Evolutionary conservation across 345 rosid species (phyloP), one percentile per base, ranked within the genome.

Genomic region (Lagerstroemia speciosa): DNA sequence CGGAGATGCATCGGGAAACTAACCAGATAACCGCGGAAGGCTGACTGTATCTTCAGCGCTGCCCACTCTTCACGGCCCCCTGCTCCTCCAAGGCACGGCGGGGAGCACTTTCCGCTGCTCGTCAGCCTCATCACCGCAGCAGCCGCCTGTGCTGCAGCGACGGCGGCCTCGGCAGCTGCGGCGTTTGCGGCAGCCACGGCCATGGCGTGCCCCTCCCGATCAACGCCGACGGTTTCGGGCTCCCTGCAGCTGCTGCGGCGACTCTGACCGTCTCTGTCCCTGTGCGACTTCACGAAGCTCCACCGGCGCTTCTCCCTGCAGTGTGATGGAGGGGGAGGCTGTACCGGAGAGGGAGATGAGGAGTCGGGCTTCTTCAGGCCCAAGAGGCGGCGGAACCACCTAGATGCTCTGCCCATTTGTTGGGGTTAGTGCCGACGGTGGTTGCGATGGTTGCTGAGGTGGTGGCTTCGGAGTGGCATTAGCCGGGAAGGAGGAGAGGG

Each of bases 21-120:
- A 63, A 95, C 99, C 87, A 95, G 80, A 68, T 91, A 92, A 8
- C 98, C 98, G 60, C 98, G 97, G 67, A 92, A 95, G 30, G 84
- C 85, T 1, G 99, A 77, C 67, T 92, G 98, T 61, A 95, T 90
- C 82, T 74, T 86, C 69, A 95, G 72, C 43, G 89, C 96, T 26
- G 99, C 77, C 20, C 27, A 88, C 34, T 77, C 68, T 33, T 75
- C 81, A 27, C 76, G 77, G 15, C n/a, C 61, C 29, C 27, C 41
- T 22, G 78, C 58, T 16, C 64, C 73, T 62, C 73, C 74, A 14
- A 9, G 37, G 26, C 8, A 26, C 61, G 61, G 61, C 27, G 33
- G 57, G 26, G 65, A 79, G 29, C 83, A 75, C 79, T 95, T 83
- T 0, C 92, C 88, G n/a, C 96, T 85, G 77, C 89, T 85, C 22